Evolutionary conservation across 2,329 filamentous ascomycete genomes (phyloP).

Genomic region (Colletotrichum aenigma): DNA sequence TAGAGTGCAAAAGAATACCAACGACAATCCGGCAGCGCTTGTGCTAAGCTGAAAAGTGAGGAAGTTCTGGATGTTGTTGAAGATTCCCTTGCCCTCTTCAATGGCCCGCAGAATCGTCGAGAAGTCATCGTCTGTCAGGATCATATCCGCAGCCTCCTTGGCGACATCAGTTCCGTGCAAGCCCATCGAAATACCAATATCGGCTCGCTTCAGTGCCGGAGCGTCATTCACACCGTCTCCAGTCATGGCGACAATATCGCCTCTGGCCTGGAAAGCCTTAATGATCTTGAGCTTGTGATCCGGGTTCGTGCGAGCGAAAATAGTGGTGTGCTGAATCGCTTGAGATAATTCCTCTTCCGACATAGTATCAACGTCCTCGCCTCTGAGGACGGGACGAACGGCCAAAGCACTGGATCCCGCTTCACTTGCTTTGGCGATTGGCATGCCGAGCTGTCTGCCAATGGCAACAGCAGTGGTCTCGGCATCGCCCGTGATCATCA

Average conservation of each 20-base stretch:
- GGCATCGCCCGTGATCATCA: constrained; percentile 98
- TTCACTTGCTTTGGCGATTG: constrained; percentile 63
- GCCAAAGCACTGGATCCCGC: constrained; percentile 60
- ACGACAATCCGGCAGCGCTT: constrained; percentile 87
- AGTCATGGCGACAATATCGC: constrained; percentile 98
- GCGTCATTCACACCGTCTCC: constrained; percentile 98
- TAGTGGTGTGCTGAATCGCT: constrained; percentile 86
- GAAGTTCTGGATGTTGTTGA: constrained; percentile 99
- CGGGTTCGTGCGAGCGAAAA: constrained; percentile 94
- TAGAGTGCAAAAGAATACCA: constrained; percentile 91
- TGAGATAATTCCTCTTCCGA: constrained; percentile 81
- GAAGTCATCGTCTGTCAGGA: constrained; percentile 87
- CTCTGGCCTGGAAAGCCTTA: constrained; percentile 84
- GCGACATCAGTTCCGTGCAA: constrained; percentile 94
- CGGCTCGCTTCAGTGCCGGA: constrained; percentile 93
- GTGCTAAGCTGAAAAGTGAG: constrained; percentile 98
- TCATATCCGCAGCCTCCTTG: constrained; percentile 96
- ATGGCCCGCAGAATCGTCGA: constrained; percentile 93
- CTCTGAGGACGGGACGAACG: constrained; percentile 76
- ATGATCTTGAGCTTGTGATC: constrained; percentile 99
- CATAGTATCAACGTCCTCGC: constrained; percentile 94
- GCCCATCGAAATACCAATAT: constrained; percentile 98
- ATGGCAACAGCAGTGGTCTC: constrained; percentile 95
- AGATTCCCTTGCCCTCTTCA: constrained; percentile 98
- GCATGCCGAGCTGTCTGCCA: constrained; percentile 94